These are phyloP conservation scores for Huntiella moniliformis DNA, from an alignment of 2,329 filamentous ascomycete genomes.

Conservation along the genomic window DNA sequence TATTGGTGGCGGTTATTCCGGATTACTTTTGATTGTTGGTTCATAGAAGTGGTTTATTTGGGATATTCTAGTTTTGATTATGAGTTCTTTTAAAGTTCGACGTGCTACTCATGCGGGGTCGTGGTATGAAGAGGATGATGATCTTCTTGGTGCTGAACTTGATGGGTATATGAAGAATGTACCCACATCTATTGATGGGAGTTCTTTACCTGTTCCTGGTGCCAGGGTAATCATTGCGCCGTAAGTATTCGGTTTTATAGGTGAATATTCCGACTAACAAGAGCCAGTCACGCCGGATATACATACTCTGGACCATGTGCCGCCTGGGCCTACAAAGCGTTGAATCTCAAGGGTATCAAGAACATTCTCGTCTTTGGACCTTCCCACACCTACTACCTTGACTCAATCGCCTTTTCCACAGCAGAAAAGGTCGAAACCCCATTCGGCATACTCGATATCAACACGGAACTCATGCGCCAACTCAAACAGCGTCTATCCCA, in stretches of 20 bases:
- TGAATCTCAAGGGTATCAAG: slow-evolving; percentile 67
- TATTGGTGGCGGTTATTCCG: too few relatives aligned
- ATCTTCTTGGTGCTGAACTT: slow-evolving; percentile 47
- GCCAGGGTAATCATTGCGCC: slow-evolving; percentile 82
- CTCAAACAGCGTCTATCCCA: slow-evolving; percentile 29
- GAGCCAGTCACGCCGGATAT: slow-evolving; percentile 72
- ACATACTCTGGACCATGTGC: slow-evolving; percentile 79
- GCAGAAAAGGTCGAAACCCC: slow-evolving; percentile 57
- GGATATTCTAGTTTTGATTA: background rate
- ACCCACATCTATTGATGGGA: slow-evolving; percentile 42
- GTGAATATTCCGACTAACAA: background rate
- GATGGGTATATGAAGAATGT: slow-evolving; percentile 57
- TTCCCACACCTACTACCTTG: slow-evolving; percentile 71
- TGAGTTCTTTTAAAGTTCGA: slow-evolving; percentile 14
- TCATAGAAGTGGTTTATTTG: background rate
- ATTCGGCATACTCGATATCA: slow-evolving; percentile 49
- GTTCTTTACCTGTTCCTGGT: slow-evolving; percentile 45
- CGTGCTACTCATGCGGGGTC: slow-evolving; percentile 61
- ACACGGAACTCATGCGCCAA: slow-evolving; percentile 33
- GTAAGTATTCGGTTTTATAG: slow-evolving; percentile 34
- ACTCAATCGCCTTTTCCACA: slow-evolving; percentile 55
- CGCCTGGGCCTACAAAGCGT: slow-evolving; percentile 81
- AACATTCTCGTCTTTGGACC: slow-evolving; percentile 84
- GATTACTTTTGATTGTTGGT: background rate
- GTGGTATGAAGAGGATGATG: slow-evolving; percentile 57